phyloP scores from a whole-genome alignment of 2,329 filamentous ascomycete genomes.

The Cordyceps farinosa region DNA sequence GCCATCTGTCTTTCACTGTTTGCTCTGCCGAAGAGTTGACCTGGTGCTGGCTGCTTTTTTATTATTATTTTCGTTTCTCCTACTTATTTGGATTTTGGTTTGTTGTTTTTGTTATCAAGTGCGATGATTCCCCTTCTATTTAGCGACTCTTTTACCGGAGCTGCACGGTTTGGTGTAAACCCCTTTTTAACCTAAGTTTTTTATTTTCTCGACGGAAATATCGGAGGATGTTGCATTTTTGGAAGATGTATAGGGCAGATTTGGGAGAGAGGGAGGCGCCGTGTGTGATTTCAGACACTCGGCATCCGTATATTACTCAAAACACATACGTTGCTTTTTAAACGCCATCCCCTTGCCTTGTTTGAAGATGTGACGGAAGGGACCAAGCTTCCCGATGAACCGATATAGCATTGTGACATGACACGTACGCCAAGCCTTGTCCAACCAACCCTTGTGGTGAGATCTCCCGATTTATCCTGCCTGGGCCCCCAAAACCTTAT shows the following conservation, averaged over 20 bases:
- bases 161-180: conserved; percentile 19
- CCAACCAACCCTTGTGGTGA: no score
- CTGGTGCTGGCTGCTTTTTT: conserved; percentile 1
- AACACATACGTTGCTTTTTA: conserved; percentile 12
- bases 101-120: conserved; percentile 6
- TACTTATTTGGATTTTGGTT: not conserved
- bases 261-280: conserved; percentile 1
- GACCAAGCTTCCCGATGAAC: not conserved
- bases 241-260: conserved; percentile 12
- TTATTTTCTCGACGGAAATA: conserved; percentile 12
- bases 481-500: not conserved
- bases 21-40: not conserved
- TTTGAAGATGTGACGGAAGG: no score
- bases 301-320: conserved; percentile 16
- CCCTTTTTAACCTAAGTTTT: conserved; percentile 1
- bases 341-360: not conserved
- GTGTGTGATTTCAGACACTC: conserved; percentile 11
- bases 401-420: not conserved
- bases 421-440: not conserved
- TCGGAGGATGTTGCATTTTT: conserved; percentile 6
- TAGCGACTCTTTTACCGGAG: conserved; percentile 16
- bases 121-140: conserved; percentile 20
- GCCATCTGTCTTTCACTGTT: conserved; percentile 10
- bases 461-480: no score
- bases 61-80: conserved; percentile 2